phyloP scores from a whole-genome alignment of 2,329 filamentous ascomycete species.

The Cladophialophora bantiana region DNA sequence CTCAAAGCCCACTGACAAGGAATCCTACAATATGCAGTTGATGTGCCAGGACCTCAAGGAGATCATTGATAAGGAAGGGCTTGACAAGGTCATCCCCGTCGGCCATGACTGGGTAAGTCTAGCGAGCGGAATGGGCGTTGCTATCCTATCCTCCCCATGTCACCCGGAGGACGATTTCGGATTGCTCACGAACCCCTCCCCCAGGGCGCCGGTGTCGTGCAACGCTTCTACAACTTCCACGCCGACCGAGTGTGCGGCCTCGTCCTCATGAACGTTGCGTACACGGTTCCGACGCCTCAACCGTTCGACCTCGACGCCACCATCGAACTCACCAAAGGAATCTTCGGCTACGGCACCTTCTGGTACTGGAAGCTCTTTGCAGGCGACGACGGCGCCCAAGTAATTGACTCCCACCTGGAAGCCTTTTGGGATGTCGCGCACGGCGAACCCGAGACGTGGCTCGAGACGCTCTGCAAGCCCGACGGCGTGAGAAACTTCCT shows the following conservation, averaged over 20 bases:
- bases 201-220: conserved; percentile 53
- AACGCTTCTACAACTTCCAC: conserved; percentile 54
- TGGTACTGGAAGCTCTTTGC: conserved; percentile 58
- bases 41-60: conserved; percentile 50
- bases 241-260: conserved; percentile 52
- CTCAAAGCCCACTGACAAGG: conserved; percentile 50
- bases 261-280: conserved; percentile 53
- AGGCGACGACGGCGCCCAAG: conserved; percentile 47
- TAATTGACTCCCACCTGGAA: conserved; percentile 51
- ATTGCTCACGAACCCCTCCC: neutral
- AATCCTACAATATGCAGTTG: conserved; percentile 47
- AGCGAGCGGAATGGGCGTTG: neutral
- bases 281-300: conserved; percentile 45
- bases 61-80: conserved; percentile 50
- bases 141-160: neutral
- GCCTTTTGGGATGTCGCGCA: conserved; percentile 48
- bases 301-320: conserved; percentile 49
- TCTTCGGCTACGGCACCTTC: conserved; percentile 49
- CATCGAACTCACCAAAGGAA: conserved; percentile 44
- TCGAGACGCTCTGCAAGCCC: conserved; percentile 48
- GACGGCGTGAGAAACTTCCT: conserved; percentile 46
- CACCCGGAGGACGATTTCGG: neutral
- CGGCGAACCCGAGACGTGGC: conserved; percentile 43
- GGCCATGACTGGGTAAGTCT: conserved; percentile 54
- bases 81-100: conserved; percentile 50